Evolutionary conservation across 2,329 filamentous ascomycete species (phyloP).

Genomic region (Pyricularia pennisetigena): DNA sequence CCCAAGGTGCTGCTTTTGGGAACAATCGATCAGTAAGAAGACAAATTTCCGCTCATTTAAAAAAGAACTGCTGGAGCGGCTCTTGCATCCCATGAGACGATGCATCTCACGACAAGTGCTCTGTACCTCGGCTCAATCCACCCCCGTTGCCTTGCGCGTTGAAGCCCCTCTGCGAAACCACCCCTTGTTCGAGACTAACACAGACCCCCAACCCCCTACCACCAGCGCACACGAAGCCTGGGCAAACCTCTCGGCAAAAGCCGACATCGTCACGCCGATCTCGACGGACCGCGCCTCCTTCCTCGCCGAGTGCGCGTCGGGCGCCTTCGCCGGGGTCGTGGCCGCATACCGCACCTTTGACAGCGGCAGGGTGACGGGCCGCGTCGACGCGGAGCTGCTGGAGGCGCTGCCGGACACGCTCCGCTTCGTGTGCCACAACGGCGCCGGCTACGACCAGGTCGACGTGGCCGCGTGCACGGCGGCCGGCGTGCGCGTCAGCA

Average conservation of each 20-base stretch:
- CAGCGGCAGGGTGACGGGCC: constrained; percentile 13
- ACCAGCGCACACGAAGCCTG: constrained; percentile 57
- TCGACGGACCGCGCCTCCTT: constrained; percentile 9
- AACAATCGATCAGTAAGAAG: constrained; percentile 50
- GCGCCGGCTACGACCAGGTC: constrained; percentile 54
- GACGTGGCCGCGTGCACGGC: constrained; percentile 35
- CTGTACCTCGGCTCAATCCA: too few relatives aligned
- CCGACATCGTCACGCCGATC: constrained; percentile 45
- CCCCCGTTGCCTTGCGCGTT: neutral
- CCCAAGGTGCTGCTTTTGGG: constrained; percentile 56
- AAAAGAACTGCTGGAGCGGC: neutral
- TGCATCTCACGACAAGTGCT: neutral
- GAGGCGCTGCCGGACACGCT: constrained; percentile 41
- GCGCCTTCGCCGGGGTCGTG: constrained; percentile 9
- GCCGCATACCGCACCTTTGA: constrained; percentile 40
- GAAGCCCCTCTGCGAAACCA: neutral
- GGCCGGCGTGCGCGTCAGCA: constrained; percentile 29
- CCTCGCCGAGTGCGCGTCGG: constrained; percentile 9
- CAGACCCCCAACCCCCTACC: neutral
- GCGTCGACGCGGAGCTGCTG: constrained; percentile 13
- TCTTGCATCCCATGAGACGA: neutral
- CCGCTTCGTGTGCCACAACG: constrained; percentile 49
- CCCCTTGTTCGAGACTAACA: neutral
- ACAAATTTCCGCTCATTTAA: neutral
- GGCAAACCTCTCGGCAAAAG: constrained; percentile 49